A percentile compares a stretch with the other conserved stretches of the same genome.
These are phyloP conservation scores for Malassezia arunalokei DNA, from an alignment of 1,284 basidiomycete species.

Conservation along the genomic window DNA sequence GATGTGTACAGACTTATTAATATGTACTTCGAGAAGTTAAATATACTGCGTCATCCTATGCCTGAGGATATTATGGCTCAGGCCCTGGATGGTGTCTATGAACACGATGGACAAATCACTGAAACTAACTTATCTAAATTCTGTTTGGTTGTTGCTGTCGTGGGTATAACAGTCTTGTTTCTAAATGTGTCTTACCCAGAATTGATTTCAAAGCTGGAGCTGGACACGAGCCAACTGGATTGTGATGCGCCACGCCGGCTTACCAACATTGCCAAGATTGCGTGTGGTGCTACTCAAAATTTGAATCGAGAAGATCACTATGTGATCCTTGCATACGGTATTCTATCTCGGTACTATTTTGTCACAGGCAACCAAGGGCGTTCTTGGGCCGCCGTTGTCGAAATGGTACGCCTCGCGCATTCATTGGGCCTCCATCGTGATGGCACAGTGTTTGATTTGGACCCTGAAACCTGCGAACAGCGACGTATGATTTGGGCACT, in stretches of 20 bases:
- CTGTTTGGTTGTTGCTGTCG: constrained; percentile 1
- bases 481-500: constrained; percentile 33
- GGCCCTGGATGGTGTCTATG: constrained; percentile 1
- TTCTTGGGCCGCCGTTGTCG: constrained; percentile 23
- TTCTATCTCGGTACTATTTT: constrained; percentile 22
- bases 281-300: constrained; percentile 23
- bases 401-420: constrained; percentile 25
- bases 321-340: constrained; percentile 25
- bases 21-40: constrained; percentile 5
- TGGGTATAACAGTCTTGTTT: constrained; percentile 3
- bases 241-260: constrained; percentile 22
- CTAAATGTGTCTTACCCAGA: constrained; percentile 1
- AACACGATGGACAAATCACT: background rate
- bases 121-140: background rate
- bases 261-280: constrained; percentile 24
- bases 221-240: constrained; percentile 18
- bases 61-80: constrained; percentile 1
- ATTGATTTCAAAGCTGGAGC: constrained; percentile 4
- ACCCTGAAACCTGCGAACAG: constrained; percentile 23
- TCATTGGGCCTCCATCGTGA: constrained; percentile 41
- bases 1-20: background rate
- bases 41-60: constrained; percentile 8
- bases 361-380: background rate
- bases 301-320: constrained; percentile 30
- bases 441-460: constrained; percentile 26